A percentile compares a stretch with the other conserved stretches of the same genome.
Evolutionary conservation across 108 stramenopile species (phyloP).

Genomic region (Conticribra weissflogii): DNA sequence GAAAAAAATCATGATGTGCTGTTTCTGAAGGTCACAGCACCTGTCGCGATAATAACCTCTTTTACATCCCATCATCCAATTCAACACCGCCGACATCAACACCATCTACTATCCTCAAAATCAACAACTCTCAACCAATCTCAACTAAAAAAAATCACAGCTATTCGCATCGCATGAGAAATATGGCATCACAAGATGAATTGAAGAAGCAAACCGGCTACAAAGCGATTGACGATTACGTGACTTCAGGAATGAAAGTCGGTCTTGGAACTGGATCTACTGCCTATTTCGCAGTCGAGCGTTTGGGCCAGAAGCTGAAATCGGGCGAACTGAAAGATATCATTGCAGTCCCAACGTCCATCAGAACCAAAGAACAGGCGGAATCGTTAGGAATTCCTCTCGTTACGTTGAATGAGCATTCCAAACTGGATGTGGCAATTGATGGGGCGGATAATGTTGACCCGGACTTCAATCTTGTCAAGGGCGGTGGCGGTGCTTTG

Average conservation of each 20-base stretch:
- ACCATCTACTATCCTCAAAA: too few species aligned
- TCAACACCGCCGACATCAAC: too few species aligned
- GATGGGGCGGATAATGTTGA: constrained; percentile 83
- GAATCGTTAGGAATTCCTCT: constrained; percentile 62
- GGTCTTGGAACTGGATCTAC: constrained; percentile 82
- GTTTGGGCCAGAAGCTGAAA: constrained; percentile 64
- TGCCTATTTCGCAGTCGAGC: constrained; percentile 77
- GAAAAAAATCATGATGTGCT: too few species aligned
- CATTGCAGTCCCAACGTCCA: constrained; percentile 73
- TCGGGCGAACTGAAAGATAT: constrained; percentile 63
- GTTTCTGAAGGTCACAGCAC: too few species aligned
- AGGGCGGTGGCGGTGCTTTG: constrained; percentile 73
- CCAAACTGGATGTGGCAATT: constrained; percentile 73
- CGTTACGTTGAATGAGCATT: constrained; percentile 58
- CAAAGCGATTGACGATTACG: constrained; percentile 42
- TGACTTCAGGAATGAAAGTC: constrained; percentile 67
- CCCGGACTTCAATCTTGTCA: constrained; percentile 65
- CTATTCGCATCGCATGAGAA: neutral
- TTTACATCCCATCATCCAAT: too few species aligned
- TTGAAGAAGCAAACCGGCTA: constrained; percentile 45
- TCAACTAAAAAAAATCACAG: too few species aligned
- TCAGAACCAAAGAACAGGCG: constrained; percentile 72
- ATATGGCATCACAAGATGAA: constrained; percentile 28
- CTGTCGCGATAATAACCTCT: too few species aligned
- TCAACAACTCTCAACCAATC: too few species aligned